These are phyloP conservation scores for Chytridium lagenaria DNA, from an alignment of 371 early-diverging fungal genomes.

Conservation along the genomic window DNA sequence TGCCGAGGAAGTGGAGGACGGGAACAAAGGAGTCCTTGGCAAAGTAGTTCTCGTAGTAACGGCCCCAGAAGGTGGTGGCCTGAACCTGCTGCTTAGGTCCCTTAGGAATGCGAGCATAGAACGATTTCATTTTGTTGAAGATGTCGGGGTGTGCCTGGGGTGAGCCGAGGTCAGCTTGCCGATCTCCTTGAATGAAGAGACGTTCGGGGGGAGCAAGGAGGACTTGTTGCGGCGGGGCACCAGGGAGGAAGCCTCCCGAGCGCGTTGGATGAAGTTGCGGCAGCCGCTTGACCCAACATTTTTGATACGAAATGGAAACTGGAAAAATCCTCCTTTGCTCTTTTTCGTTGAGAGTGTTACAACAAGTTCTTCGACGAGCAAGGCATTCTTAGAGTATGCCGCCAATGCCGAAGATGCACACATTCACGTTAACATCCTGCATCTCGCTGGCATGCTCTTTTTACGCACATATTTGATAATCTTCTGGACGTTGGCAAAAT, in stretches of 20 bases:
- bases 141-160: constrained; percentile 60
- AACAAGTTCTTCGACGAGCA: too few relatives aligned
- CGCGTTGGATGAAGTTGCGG: constrained; percentile 10
- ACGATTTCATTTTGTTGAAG: constrained; percentile 52
- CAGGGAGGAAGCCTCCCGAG: background rate
- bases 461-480: too few relatives aligned
- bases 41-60: constrained; percentile 53
- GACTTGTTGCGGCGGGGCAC: constrained; percentile 43
- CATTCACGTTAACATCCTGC: too few relatives aligned
- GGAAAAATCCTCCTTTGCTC: too few relatives aligned
- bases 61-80: constrained; percentile 42
- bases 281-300: background rate
- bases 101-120: constrained; percentile 54
- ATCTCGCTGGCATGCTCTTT: too few relatives aligned
- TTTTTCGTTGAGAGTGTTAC: too few relatives aligned
- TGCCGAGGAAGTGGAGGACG: constrained; percentile 54
- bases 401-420: too few relatives aligned
- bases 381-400: too few relatives aligned
- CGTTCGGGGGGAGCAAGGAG: constrained; percentile 54
- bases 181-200: constrained; percentile 55
- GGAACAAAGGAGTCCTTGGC: constrained; percentile 52
- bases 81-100: constrained; percentile 38
- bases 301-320: background rate
- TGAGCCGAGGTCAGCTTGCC: constrained; percentile 49
- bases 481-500: too few relatives aligned